Conservation (phyloP, 2,329 filamentous ascomycete species). For the Colletotrichum tropicicola region DNA sequence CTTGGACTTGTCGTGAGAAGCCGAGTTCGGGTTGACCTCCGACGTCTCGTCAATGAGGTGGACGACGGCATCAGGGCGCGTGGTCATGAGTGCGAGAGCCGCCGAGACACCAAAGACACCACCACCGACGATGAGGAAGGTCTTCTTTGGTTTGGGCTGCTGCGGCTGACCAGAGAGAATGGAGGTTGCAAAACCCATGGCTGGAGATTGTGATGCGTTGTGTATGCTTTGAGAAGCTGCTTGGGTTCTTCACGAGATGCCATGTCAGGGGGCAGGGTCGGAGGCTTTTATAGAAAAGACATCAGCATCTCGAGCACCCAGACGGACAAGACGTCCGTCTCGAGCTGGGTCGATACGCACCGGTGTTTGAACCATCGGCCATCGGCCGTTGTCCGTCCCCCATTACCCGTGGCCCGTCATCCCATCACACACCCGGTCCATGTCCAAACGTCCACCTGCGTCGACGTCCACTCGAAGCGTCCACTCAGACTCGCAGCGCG, state of each 20-base stretch:
- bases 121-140: constrained; percentile 50
- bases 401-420: neutral
- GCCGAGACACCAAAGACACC: constrained; percentile 56
- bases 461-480: neutral
- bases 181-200: constrained; percentile 24
- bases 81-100: constrained; percentile 44
- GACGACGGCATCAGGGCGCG: constrained; percentile 37
- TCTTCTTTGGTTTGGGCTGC: neutral
- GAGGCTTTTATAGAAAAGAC: neutral
- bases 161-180: too few relatives aligned
- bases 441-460: neutral
- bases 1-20: constrained; percentile 58
- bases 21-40: constrained; percentile 46
- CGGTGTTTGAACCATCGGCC: neutral
- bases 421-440: neutral
- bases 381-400: neutral
- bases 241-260: neutral
- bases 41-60: constrained; percentile 47
- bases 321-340: neutral
- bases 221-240: neutral
- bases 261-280: neutral
- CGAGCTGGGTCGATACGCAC: neutral
- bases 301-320: neutral
- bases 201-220: neutral
- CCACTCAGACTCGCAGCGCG: neutral